These are phyloP conservation scores for Diaporthe caulivora DNA, from an alignment of 2,329 filamentous ascomycete genomes.

Conservation along the genomic window DNA sequence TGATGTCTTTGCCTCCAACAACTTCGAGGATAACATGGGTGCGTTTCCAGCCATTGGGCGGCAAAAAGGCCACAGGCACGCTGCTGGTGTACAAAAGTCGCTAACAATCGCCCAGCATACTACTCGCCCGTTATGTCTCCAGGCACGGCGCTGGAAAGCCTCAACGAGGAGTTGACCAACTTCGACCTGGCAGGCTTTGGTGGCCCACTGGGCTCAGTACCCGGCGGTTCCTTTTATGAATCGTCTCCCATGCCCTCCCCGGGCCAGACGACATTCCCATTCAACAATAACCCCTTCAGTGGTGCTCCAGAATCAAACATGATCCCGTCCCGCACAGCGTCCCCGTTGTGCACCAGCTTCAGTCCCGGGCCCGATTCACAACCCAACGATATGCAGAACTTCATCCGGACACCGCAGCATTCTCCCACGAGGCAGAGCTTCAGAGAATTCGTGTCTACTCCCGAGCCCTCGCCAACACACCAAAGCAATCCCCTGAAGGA, in stretches of 20 bases:
- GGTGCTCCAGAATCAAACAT: conserved; percentile 37
- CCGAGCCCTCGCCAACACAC: conserved; percentile 36
- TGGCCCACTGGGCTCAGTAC: conserved; percentile 32
- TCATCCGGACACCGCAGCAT: conserved; percentile 34
- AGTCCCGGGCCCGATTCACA: conserved; percentile 24
- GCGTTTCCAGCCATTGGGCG: conserved; percentile 16
- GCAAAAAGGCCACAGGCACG: background rate
- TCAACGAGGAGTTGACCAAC: conserved; percentile 40
- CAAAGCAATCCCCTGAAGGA: conserved; percentile 37
- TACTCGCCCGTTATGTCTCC: conserved; percentile 39
- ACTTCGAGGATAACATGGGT: conserved; percentile 40
- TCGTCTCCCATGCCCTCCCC: conserved; percentile 39
- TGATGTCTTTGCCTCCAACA: conserved; percentile 35
- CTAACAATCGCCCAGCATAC: conserved; percentile 32
- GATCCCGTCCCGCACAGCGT: conserved; percentile 36
- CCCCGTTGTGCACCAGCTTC: conserved; percentile 32
- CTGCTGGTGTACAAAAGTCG: background rate
- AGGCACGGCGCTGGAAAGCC: conserved; percentile 36
- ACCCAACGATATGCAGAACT: conserved; percentile 24
- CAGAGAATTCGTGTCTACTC: conserved; percentile 38
- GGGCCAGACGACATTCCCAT: conserved; percentile 33
- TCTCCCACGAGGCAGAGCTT: conserved; percentile 36
- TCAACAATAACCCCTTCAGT: conserved; percentile 39
- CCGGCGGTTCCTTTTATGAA: conserved; percentile 35
- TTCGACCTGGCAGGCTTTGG: conserved; percentile 39